Conservation (phyloP, 148 eudicot species). For the Limonium bicolor region DNA sequence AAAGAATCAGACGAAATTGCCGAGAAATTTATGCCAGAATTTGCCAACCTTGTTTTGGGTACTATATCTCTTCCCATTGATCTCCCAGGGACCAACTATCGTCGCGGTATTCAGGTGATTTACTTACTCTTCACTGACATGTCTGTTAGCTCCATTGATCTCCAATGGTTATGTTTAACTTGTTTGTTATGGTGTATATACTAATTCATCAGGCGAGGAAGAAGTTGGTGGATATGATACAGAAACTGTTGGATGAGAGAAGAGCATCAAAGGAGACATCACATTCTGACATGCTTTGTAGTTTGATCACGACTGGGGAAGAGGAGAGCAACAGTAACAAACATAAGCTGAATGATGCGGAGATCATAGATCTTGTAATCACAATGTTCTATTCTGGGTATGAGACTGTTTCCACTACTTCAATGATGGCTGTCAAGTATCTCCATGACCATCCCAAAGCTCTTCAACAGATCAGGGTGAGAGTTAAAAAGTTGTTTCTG, state of each 20-base stretch:
- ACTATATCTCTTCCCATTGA: constrained; percentile 80
- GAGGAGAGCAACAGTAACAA: constrained; percentile 38
- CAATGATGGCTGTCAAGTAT: constrained; percentile 5
- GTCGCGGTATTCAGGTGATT: constrained; percentile 56
- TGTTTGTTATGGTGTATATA: background rate
- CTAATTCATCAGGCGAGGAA: constrained; percentile 52
- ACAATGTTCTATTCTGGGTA: constrained; percentile 1
- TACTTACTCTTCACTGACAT: too few relatives aligned
- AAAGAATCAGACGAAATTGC: constrained; percentile 35
- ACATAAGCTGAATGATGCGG: constrained; percentile 17
- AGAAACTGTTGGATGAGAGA: constrained; percentile 46
- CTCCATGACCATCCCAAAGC: constrained; percentile 3
- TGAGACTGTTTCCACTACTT: constrained; percentile 2
- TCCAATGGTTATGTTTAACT: background rate
- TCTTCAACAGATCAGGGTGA: constrained; percentile 1
- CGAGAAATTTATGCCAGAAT: constrained; percentile 62
- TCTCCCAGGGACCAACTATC: constrained; percentile 81
- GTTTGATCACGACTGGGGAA: constrained; percentile 38
- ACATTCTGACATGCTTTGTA: constrained; percentile 53
- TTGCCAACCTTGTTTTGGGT: constrained; percentile 65
- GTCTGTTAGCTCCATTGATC: background rate
- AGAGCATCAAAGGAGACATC: constrained; percentile 24
- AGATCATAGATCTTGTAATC: constrained; percentile 3
- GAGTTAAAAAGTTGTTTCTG: background rate
- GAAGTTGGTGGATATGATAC: constrained; percentile 42